Evolutionary conservation across 805 yeast genomes (phyloP), one percentile per base, ranked within the genome.

Genomic region (Barnettozyma wickerhamii): DNA sequence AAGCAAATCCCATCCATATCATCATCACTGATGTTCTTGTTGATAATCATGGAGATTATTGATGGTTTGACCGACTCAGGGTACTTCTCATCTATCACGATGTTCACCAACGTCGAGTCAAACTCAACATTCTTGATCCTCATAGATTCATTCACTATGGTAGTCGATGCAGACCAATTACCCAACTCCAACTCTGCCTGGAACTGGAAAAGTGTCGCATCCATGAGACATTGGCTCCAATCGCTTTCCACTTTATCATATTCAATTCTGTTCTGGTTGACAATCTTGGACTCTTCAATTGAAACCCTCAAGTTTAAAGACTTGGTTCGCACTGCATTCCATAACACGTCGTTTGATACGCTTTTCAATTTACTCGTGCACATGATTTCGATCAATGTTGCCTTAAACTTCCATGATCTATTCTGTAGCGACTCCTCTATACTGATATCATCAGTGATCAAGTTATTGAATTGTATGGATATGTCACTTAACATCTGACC

Each of bases 391-490:
- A 55, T 27, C 27, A 52, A 41, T 3, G 30, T 35, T 1, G 53
- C 43, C 20, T 50, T 38, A 33, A 46, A 43, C 6, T 42, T 39
- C 51, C 54, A 52, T 14, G 52, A 35, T 10, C 47, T 47, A 23
- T 53, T 35, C 6, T 41, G 30, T 9, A 46, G 31, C 0, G 50
- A 36, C 30, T 56, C 54, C 26, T 46, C 46, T 13, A 44, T 37
- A 57, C 65, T 62, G 19, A 56, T 49, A 26, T 47, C 48, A 32
- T 56, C 64, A 15, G 55, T 49, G 7, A 49, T 49, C 45, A 48
- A 47, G 10, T 42, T 40, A 2, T 50, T 51, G 30, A 59, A 50
- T 2, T 47, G 38, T 6, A 36, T 33, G 1, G 64, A 50, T 2
- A 53, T 10, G 2, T 48, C 46, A 2, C 59, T 41, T 9, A 63